Base-by-base conservation (phyloP, 345 rosid genomes). In the Heritiera littoralis region DNA sequence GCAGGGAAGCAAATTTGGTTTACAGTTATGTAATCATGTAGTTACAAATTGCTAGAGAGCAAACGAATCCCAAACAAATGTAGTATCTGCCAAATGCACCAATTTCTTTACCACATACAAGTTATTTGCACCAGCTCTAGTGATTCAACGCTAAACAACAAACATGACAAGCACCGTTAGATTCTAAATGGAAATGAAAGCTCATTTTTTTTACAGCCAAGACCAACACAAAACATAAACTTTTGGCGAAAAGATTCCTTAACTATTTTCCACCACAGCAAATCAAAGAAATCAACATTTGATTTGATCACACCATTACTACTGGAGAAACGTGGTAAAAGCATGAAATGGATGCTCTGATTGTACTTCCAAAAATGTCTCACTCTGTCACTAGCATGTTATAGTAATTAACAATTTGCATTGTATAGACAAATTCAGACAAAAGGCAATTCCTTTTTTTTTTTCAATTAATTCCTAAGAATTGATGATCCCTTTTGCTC, bases 1-100 rank as follows among this genome's bases (percentile, higher is more conserved):
- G 91, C 86, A 78, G 14, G 43, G 76, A 76, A 64, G 54, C 65
- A 43, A 59, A 51, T 35, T 51, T 60, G 38, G 46, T 73, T 23
- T 58, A 11, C 30, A 14, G 49, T 69, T 54, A 72, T 75, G 54
- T 59, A 52, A 58, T 49, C 30, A 61, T 48, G 17, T 35, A 65
- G 7, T 10, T 6, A 75, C 7, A 60, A 18, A 76, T 51, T 23
- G 48, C 67, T 51, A 48, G n/a, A 66, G 64, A 71, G 23, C 28
- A 40, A 28, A 74, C 14, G 48, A 45, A 56, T 71, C 68, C 28
- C 28, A 23, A 23, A 56, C n/a, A 40, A 38, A 41, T 59, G 6
- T 41, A 8, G 66, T 66, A 46, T 45, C 11, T 32, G 38, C 59
- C 15, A 71, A 20, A 49, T 30, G 43, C 60, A 72, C 14, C 2